These are phyloP conservation scores for Marasmius fiardii DNA, from an alignment of 1,284 basidiomycete genomes.

Conservation along the genomic window DNA sequence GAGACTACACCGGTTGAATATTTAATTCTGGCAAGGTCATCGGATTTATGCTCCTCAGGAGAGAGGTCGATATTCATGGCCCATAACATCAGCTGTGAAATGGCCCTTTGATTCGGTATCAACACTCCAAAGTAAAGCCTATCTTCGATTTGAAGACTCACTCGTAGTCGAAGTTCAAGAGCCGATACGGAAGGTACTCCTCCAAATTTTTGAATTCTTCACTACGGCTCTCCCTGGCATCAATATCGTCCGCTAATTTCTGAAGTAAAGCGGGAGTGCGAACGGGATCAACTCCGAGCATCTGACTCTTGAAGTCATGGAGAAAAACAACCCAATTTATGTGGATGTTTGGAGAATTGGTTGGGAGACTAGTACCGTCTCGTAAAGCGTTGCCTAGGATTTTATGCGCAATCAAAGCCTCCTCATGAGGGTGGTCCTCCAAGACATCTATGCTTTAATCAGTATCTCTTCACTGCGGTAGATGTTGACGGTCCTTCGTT, in stretches of 20 bases:
- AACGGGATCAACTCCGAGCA: slow-evolving; percentile 15
- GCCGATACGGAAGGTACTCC: slow-evolving; percentile 21
- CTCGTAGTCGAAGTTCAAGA: slow-evolving; percentile 20
- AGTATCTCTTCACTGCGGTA: too few species aligned
- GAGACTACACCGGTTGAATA: slow-evolving; percentile 16
- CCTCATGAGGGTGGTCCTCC: slow-evolving; percentile 18
- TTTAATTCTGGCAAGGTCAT: slow-evolving; percentile 13
- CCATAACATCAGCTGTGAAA: slow-evolving; percentile 17
- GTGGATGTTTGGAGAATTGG: neutral
- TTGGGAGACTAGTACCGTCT: neutral
- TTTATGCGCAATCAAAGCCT: slow-evolving; percentile 18
- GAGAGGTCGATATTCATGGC: slow-evolving; percentile 17
- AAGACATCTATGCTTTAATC: slow-evolving; percentile 20
- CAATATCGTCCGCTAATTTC: slow-evolving; percentile 14
- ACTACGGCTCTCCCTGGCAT: slow-evolving; percentile 16
- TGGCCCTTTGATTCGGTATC: too few species aligned
- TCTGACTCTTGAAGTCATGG: slow-evolving; percentile 13
- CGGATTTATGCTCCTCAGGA: slow-evolving; percentile 10
- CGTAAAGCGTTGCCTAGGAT: slow-evolving; percentile 7
- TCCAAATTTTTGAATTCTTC: slow-evolving; percentile 18
- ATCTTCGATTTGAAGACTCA: too few species aligned
- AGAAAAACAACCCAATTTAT: slow-evolving; percentile 10
- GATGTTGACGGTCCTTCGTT: too few species aligned
- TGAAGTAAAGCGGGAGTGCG: slow-evolving; percentile 12
- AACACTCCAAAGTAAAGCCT: too few species aligned